These are phyloP conservation scores for Acanthamoeba quina DNA, from an alignment of 208 protist species.

Conservation along the genomic window DNA sequence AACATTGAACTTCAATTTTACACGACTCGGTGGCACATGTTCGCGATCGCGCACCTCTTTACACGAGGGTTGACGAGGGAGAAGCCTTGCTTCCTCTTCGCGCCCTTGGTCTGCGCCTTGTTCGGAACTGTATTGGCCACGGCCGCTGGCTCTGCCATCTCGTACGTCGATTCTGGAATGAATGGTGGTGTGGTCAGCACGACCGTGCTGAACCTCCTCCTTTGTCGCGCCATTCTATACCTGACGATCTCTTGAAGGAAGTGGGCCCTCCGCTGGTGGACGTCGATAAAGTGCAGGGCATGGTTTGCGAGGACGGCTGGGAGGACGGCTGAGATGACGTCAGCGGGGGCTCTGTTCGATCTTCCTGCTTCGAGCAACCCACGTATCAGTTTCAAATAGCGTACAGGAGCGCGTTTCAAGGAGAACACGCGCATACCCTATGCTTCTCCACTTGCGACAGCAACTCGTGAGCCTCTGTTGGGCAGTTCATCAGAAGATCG, in stretches of 20 bases:
- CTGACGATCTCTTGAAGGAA: slow-evolving; percentile 8
- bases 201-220: too few species aligned
- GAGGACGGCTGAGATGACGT: not conserved
- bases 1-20: not conserved
- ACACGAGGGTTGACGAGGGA: slow-evolving; percentile 63
- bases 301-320: not conserved
- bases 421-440: too few species aligned
- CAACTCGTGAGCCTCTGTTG: slow-evolving; percentile 25
- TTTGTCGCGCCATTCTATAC: too few species aligned
- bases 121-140: slow-evolving; percentile 35
- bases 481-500: too few species aligned
- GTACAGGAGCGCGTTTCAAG: too few species aligned
- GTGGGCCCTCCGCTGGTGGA: not conserved
- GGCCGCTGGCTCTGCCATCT: not conserved
- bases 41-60: not conserved
- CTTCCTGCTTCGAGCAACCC: not conserved
- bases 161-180: not conserved
- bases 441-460: not conserved
- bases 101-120: slow-evolving; percentile 47
- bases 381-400: too few species aligned
- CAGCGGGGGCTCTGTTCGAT: not conserved
- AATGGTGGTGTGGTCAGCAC: not conserved
- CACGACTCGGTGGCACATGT: not conserved
- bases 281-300: not conserved
- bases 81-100: slow-evolving; percentile 48